phyloP scores from a whole-genome alignment of 139 green algal species.

The Ettlia oleoabundans region DNA sequence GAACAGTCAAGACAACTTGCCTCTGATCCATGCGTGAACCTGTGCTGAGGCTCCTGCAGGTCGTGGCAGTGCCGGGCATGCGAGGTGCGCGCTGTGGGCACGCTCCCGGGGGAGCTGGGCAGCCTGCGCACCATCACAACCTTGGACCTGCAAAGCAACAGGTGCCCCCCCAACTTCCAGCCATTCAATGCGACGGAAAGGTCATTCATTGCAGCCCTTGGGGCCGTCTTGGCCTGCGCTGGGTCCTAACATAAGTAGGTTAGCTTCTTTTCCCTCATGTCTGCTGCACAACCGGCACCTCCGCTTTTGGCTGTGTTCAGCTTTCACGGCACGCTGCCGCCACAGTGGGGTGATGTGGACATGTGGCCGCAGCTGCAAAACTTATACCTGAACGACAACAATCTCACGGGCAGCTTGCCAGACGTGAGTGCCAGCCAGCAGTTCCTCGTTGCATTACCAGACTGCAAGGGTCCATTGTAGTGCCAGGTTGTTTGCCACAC shows the following conservation, averaged over 20 bases:
- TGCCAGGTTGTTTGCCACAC: no score
- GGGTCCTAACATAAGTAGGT: not conserved
- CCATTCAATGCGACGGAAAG: no score
- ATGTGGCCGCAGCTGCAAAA: constrained; percentile 16
- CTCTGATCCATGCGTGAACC: not conserved
- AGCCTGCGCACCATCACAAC: constrained; percentile 4
- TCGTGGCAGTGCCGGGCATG: constrained; percentile 27
- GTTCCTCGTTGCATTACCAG: no score
- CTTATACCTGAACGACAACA: constrained; percentile 31
- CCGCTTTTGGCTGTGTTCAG: not conserved
- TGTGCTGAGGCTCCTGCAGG: not conserved
- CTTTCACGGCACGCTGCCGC: constrained; percentile 37
- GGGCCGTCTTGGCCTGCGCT: no score
- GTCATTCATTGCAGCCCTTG: no score
- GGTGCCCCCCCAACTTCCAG: not conserved
- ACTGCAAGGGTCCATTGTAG: no score
- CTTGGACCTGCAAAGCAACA: constrained; percentile 32
- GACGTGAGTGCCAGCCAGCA: not conserved
- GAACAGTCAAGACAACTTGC: not conserved
- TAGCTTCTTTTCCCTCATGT: not conserved
- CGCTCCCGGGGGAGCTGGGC: constrained; percentile 7
- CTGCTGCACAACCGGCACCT: not conserved
- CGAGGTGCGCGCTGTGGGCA: constrained; percentile 17
- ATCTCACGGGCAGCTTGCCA: constrained; percentile 20
- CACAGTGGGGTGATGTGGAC: constrained; percentile 21